Evolutionary conservation across 495 filamentous ascomycete genomes (phyloP).

Genomic region (Tuber magnatum): DNA sequence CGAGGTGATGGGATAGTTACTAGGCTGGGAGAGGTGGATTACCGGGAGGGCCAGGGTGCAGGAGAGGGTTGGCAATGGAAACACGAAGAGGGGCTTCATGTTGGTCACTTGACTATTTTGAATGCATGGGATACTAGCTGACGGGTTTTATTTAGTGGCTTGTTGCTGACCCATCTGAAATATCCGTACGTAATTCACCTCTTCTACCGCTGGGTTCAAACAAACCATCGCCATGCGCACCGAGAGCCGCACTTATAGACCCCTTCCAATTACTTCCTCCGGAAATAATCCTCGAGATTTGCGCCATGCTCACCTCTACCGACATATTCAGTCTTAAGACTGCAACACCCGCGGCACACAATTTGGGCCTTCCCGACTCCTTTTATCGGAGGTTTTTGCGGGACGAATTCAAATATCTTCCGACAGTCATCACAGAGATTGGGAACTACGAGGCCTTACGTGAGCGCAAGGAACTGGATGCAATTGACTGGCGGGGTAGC

Average conservation of each 20-base stretch:
- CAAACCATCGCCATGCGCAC: conserved; percentile 19
- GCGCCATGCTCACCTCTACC: conserved; percentile 35
- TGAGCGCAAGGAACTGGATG: conserved; percentile 1
- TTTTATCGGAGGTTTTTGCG: conserved; percentile 40
- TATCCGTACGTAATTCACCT: conserved; percentile 34
- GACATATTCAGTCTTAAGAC: conserved; percentile 39
- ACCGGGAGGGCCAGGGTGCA: conserved; percentile 40
- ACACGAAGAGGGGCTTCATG: conserved; percentile 42
- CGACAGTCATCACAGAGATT: conserved; percentile 27
- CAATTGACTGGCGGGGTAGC: conserved; percentile 38
- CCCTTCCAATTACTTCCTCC: conserved; percentile 36
- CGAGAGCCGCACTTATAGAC: conserved; percentile 29
- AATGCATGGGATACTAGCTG: neutral
- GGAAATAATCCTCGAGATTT: conserved; percentile 40
- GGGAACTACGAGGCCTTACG: conserved; percentile 17
- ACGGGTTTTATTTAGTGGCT: conserved; percentile 30
- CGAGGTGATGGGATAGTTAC: conserved; percentile 34
- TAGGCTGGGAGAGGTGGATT: conserved; percentile 40
- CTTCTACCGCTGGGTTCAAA: conserved; percentile 15
- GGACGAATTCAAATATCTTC: conserved; percentile 42
- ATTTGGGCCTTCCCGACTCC: conserved; percentile 31
- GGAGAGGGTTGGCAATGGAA: conserved; percentile 42
- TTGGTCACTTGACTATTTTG: conserved; percentile 18
- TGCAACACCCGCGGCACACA: conserved; percentile 35
- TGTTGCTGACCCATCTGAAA: conserved; percentile 37